Evolutionary conservation across 306 rosid species (phyloP), one percentile per base, ranked within the genome.

Genomic region (Acacia crassicarpa): DNA sequence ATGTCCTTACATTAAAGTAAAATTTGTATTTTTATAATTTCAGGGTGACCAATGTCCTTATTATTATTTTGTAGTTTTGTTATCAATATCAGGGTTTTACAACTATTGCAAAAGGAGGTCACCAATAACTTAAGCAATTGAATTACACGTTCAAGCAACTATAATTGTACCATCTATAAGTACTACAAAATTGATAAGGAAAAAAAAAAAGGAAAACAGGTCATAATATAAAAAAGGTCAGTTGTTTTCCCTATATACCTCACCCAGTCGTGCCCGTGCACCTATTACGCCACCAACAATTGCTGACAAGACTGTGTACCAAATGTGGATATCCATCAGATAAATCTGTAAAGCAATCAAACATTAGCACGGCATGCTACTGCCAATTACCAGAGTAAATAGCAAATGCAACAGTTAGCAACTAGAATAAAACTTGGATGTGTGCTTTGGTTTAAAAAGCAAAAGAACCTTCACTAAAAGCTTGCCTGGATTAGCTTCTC

Each of bases 191-290:
- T 8, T 43, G 74, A 59, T 6, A 66, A 63, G 12, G 41, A 6
- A 6, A 16, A 35, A 44, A 67, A n/a, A 35, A 44, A 67, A n/a
- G 62, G 45, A 22, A 22, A 82, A 67, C 69, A 33, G 8, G 56
- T 51, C 46, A 41, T 16, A 43, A 84, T 11, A 12, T 1, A 30
- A 13, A 74, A 46, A 8, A 54, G 32, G 32, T 49, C 59, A 79
- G 35, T 25, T 27, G n/a, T 70, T 27, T 43, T 54, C 72, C 43
- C 53, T 65, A 79, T 45, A 81, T 92, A 95, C 99, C 99, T 95
- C 99, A 59, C 99, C 99, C 43, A 95, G 87, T 35, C 99, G 99
- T 68, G 90, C 91, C 46, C 97, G 89, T 40, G 99, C 99, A 86
- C 99, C 99, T 86, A 58, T 92, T 77, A 95, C 91, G 83, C 99